These are phyloP conservation scores for Phragmites australis DNA, from an alignment of 176 grass and related monocot species.

Conservation along the genomic window DNA sequence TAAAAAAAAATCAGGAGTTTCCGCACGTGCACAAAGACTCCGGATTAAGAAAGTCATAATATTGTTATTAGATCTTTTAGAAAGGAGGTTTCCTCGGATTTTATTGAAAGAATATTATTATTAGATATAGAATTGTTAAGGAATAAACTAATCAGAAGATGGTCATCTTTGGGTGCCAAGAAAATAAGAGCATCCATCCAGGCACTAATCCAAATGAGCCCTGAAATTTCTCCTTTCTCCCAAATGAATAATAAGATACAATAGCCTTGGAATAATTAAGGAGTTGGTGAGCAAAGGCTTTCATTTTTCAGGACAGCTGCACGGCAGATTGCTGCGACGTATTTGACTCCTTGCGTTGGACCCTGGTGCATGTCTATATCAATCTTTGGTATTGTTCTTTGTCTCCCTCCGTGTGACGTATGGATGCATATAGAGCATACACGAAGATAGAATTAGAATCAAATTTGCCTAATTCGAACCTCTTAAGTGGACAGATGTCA, in stretches of 20 bases:
- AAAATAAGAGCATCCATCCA: neutral
- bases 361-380: neutral
- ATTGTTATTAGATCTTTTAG: too few species aligned
- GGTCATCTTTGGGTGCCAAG: too few species aligned
- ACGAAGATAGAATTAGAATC: neutral
- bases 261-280: neutral
- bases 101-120: too few species aligned
- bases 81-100: too few species aligned
- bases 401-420: neutral
- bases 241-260: neutral
- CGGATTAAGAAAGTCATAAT: too few species aligned
- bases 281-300: neutral
- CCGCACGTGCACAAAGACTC: neutral
- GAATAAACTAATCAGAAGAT: too few species aligned
- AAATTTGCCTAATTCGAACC: neutral
- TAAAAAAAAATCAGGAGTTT: too few species aligned
- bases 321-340: constrained; percentile 1
- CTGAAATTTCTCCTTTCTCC: too few species aligned
- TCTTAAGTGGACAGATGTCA: neutral
- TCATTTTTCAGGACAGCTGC: neutral
- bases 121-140: too few species aligned
- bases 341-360: neutral
- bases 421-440: neutral
- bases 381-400: neutral
- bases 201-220: too few species aligned